Base-by-base conservation (phyloP, 495 filamentous ascomycete genomes). In the Oidiodendron maius region DNA sequence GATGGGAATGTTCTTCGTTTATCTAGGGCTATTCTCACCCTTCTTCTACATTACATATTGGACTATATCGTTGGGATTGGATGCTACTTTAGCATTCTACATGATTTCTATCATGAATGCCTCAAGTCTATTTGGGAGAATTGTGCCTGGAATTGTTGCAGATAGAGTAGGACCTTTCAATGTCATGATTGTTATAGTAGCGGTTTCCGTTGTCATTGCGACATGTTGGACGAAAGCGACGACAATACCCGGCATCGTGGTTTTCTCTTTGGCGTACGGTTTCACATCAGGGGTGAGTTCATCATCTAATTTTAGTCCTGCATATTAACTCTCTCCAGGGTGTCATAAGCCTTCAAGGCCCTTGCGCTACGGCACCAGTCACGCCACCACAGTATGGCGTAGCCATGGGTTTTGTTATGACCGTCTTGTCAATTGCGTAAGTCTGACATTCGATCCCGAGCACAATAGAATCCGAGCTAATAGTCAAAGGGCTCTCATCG, bases 141-240 rank as follows among this genome's bases (percentile, higher is more conserved):
- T 84, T 42, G 48, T 86, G 4, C 84, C 84, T 0, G 82, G 82
- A 15, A 74, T 77, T 55, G 38, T 84, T 12, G 86, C 81, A 39
- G 87, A 93, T 63, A 79, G 74, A 49, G 35, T 84, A 24, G 86
- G 87, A 1, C 76, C 80, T 20, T 89, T 75, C 67, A 91, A 90
- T 63, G 66, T 78, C n/a, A 82, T 87, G 71, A 71, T 86, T 23
- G 28, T 77, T 36, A 81, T 80, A 53, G 66, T 74, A 3, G 64
- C 62, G 22, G 59, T 79, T 45, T 77, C 80, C 1, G 74, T 66
- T n/a, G 71, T 88, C 37, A 64, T 89, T 32, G 73, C 78, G 1
- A 70, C 87, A 0, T 82, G 76, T 16, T 87, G 83, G 81, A 68
- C 87, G 4, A 82, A 77, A 9, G 68, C 74, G 0, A 68, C 66